Evolutionary conservation across 2,329 filamentous ascomycete genomes (phyloP).

Genomic region (Alternaria sp.): DNA sequence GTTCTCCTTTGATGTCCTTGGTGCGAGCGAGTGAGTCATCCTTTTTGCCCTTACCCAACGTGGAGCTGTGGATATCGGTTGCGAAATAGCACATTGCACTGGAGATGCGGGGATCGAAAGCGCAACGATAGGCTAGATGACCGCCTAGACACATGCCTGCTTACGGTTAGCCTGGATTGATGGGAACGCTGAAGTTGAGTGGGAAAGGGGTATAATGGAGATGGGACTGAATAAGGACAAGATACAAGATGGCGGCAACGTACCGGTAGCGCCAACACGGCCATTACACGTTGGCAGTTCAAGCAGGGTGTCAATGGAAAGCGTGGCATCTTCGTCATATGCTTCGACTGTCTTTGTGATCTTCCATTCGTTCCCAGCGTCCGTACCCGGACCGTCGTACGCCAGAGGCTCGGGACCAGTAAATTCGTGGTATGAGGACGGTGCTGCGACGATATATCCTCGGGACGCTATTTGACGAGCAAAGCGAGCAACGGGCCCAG

Average conservation of each 20-base stretch:
- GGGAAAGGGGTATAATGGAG: no score
- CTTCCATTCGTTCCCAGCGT: slow-evolving; percentile 86
- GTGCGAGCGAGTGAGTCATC: slow-evolving; percentile 69
- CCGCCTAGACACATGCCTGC: slow-evolving; percentile 85
- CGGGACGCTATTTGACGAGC: slow-evolving; percentile 90
- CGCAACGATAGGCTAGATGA: slow-evolving; percentile 77
- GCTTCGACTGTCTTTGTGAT: slow-evolving; percentile 82
- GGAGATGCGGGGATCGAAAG: slow-evolving; percentile 76
- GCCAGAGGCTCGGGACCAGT: slow-evolving; percentile 80
- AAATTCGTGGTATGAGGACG: slow-evolving; percentile 93
- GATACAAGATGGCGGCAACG: not conserved
- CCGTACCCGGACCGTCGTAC: slow-evolving; percentile 87
- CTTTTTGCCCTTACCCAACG: slow-evolving; percentile 71
- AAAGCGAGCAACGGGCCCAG: slow-evolving; percentile 87
- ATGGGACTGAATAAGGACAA: not conserved
- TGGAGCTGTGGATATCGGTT: slow-evolving; percentile 84
- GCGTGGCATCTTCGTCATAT: slow-evolving; percentile 70
- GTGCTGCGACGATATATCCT: slow-evolving; percentile 90
- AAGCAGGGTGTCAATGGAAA: slow-evolving; percentile 52
- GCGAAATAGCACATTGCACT: slow-evolving; percentile 89
- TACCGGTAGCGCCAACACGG: slow-evolving; percentile 59
- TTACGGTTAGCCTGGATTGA: not conserved
- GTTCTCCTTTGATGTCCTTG: slow-evolving; percentile 74
- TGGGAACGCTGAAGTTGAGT: not conserved
- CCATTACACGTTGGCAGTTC: slow-evolving; percentile 67